Conservation (phyloP, 768 basidiomycete genomes). For the Termitomyces sp. region DNA sequence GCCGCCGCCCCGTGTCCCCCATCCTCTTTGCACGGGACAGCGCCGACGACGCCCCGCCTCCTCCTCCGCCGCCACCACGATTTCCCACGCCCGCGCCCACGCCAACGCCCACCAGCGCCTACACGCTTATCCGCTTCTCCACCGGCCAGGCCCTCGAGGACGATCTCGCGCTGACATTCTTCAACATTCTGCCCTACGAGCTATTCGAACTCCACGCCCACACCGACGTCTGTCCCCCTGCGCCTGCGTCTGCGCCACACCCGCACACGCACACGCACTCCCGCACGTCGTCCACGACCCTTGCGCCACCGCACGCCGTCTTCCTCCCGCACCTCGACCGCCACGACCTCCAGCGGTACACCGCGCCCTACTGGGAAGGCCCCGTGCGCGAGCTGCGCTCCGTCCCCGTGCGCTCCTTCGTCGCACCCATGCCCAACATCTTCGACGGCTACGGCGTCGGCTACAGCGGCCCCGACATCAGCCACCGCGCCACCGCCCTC, state of each 20-base stretch:
- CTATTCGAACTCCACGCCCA: conserved; percentile 61
- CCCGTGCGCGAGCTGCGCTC: conserved; percentile 45
- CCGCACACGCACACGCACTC: conserved; percentile 5
- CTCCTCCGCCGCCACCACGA: too few relatives aligned
- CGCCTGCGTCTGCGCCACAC: background rate
- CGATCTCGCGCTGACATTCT: conserved; percentile 51
- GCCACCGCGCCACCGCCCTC: background rate
- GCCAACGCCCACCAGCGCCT: conserved; percentile 15
- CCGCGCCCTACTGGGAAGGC: conserved; percentile 56
- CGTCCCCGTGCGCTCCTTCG: conserved; percentile 15
- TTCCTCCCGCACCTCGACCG: conserved; percentile 28
- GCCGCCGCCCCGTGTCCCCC: background rate
- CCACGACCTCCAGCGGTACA: conserved; percentile 27
- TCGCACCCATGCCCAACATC: conserved; percentile 7
- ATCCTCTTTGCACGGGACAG: too few relatives aligned
- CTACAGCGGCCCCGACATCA: conserved; percentile 1
- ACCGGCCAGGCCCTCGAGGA: conserved; percentile 71
- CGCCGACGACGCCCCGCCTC: too few relatives aligned
- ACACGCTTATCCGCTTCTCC: conserved; percentile 58
- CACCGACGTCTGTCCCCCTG: background rate
- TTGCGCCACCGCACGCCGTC: background rate
- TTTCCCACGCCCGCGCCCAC: background rate
- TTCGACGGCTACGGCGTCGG: conserved; percentile 10
- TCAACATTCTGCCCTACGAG: conserved; percentile 55
- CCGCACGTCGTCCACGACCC: background rate